These are phyloP conservation scores for Marasmius oreades DNA, from an alignment of 1,284 basidiomycete genomes.

Conservation along the genomic window DNA sequence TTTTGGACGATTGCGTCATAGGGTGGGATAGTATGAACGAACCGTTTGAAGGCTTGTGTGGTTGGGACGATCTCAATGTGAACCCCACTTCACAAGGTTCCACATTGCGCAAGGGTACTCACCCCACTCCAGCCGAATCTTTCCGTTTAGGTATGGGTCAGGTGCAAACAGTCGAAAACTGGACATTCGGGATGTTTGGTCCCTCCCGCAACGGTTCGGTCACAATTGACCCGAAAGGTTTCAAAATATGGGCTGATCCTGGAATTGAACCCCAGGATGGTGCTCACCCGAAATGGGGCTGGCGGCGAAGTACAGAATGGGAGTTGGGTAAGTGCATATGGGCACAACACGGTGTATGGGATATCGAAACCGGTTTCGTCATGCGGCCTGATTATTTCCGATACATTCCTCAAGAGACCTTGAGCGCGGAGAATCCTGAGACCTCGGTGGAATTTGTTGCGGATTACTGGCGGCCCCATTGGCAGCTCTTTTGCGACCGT, in stretches of 20 bases:
- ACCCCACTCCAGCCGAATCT: conserved; percentile 84
- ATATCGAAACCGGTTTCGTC: conserved; percentile 64
- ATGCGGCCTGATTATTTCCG: conserved; percentile 82
- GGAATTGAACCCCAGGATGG: conserved; percentile 36
- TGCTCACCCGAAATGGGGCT: conserved; percentile 70
- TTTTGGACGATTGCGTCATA: conserved; percentile 86
- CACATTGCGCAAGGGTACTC: conserved; percentile 80
- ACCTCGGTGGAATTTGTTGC: conserved; percentile 63
- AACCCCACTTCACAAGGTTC: conserved; percentile 67
- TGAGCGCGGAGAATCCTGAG: conserved; percentile 18
- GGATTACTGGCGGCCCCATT: conserved; percentile 86
- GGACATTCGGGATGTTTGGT: conserved; percentile 79
- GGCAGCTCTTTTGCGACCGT: conserved; percentile 57
- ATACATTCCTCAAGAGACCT: conserved; percentile 28
- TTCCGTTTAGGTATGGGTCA: conserved; percentile 88
- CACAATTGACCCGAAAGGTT: conserved; percentile 81
- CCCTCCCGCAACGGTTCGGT: conserved; percentile 73
- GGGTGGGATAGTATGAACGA: conserved; percentile 99
- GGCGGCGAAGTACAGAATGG: conserved; percentile 79
- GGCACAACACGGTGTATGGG: conserved; percentile 95
- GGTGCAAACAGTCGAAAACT: conserved; percentile 82
- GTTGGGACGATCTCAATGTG: conserved; percentile 67
- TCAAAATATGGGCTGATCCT: conserved; percentile 69
- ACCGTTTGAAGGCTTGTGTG: conserved; percentile 85
- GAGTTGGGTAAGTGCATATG: conserved; percentile 84